Conservation (phyloP, 306 rosid genomes). For the Hippophae gyantsensis region DNA sequence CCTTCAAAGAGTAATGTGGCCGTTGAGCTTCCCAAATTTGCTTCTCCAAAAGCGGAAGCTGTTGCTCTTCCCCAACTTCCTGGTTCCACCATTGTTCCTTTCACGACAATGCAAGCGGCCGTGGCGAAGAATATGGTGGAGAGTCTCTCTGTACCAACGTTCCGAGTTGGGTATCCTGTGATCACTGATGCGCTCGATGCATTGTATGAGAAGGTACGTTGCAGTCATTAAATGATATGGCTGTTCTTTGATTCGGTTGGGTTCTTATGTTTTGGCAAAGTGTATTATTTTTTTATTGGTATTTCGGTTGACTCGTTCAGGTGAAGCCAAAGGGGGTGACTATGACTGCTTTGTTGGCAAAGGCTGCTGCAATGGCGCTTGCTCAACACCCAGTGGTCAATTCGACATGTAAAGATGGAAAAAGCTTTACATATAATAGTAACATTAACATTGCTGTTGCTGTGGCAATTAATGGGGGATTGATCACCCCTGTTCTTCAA, state of each 20-base stretch:
- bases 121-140: constrained; percentile 87
- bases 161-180: constrained; percentile 72
- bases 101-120: constrained; percentile 83
- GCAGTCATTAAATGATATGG: neutral
- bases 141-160: constrained; percentile 75
- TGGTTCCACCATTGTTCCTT: constrained; percentile 71
- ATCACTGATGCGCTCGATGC: constrained; percentile 65
- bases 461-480: constrained; percentile 79
- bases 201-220: constrained; percentile 51
- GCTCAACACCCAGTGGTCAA: constrained; percentile 76
- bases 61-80: constrained; percentile 37
- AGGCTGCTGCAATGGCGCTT: constrained; percentile 78
- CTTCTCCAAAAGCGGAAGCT: constrained; percentile 26
- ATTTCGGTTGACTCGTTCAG: constrained; percentile 23
- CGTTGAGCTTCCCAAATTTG: constrained; percentile 17
- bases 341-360: constrained; percentile 82
- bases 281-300: neutral
- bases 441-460: constrained; percentile 74
- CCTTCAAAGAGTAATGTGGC: constrained; percentile 33
- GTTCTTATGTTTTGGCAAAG: neutral
- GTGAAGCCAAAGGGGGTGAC: constrained; percentile 93
- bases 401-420: constrained; percentile 72
- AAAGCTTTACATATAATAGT: constrained; percentile 52
- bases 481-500: constrained; percentile 85
- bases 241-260: neutral